Base-by-base conservation (phyloP, 768 basidiomycete genomes). In the Leccinum incarnatum region DNA sequence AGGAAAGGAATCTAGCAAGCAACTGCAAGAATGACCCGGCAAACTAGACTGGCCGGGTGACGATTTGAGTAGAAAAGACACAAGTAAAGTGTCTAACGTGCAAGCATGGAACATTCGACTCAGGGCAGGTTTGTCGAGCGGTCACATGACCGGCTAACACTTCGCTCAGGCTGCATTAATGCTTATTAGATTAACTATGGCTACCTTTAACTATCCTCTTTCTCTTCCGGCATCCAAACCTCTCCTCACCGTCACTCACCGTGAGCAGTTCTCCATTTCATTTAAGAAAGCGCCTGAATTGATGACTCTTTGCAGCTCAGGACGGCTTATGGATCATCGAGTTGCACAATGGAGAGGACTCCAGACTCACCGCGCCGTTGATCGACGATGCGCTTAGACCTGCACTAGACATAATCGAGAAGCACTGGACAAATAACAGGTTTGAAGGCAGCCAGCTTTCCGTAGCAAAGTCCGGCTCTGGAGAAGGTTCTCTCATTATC, bases 321-420 rank as follows among this genome's bases (percentile, higher is more conserved):
- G 69, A 80, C 3, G 75, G 76, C 3, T 62, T 88, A 40, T 94
- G 91, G 91, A 76, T 90, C 52, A 82, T 93, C 58, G 91, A 94
- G 68, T 72, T 94, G 54, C 90, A 90, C 66, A 89, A 91, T 69
- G 89, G 87, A 14, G 77, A 77, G 40, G 92, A 94, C 71, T 89
- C 80, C 62, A 83, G 91, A 21, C 71, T 94, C 49, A 87, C 86
- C 0, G 72, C 78, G 25, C 71, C 71, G 6, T 73, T 94, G 54
- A 75, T 92, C 54, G 77, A 82, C 56, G 73, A 79, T 17, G 89
- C 79, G 0, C 61, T 93, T 27, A 81, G 81, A 62, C 89, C 90
- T 48, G 88, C 89, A 5, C 74, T 94, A 36, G 85, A 92, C 67
- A 70, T 75, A 3, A 86, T 92, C 1, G 91, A 94, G 73, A 75